Base-by-base conservation (phyloP, 805 yeast species). In the Metschnikowia reukaufii region DNA sequence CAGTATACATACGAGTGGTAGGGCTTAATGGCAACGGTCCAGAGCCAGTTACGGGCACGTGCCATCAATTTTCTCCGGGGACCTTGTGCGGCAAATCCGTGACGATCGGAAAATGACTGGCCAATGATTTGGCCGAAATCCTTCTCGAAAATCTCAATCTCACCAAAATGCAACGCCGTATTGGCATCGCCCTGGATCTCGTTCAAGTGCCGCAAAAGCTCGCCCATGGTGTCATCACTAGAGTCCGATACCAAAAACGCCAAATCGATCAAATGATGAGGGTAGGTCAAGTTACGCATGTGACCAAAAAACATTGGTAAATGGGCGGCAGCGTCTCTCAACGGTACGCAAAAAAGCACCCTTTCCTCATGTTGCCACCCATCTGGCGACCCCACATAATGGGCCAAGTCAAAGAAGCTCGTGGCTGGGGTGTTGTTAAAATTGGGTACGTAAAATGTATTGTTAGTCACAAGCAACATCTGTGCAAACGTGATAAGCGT, bases 1-100 rank as follows among this genome's bases (percentile, higher is more conserved):
- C 98, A 92, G 65, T 91, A 90, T 6, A 92, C 97, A 86, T 91
- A 90, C 6, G 96, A 83, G 64, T 92, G 98, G 64, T 92, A 83
- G 1, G 98, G 97, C 64, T 83, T 84, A 41, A 92, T 66, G 1
- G 96, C 95, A 6, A 86, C 89, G 0, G 92, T 73, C 62, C 90
- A 80, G 36, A 92, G 71, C 98, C 98, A 92, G 66, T 92, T 92
- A 64, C 98, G 77, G 5, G 97, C 97, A 49, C 90, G 77, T 4
- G 96, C 98, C 98, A 92, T 92, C 56, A 89, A 76, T 65, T 92
- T 92, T 60, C 98, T 76, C 64, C 98, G 78, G 37, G 95, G 95
- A 10, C 96, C 98, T 66, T 92, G 98, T 0, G 96, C 97, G 10
- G 88, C 90, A 65, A 92, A 91, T 1, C 97, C 97, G 64, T 92